These are phyloP conservation scores for Marchantia paleacea DNA, from an alignment of 225 moss, liverwort and hornwort genomes.

Conservation along the genomic window DNA sequence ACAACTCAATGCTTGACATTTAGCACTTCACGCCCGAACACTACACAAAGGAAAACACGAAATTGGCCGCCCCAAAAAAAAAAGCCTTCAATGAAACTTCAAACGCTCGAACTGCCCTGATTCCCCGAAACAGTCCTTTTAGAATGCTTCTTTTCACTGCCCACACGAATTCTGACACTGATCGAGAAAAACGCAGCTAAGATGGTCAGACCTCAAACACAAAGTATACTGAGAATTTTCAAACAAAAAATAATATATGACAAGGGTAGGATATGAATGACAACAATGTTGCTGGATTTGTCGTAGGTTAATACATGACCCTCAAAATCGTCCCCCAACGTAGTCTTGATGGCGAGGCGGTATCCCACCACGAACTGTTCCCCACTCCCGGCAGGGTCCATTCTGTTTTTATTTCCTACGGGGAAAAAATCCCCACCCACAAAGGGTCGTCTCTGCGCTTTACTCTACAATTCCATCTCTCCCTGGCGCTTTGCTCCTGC, in stretches of 20 bases:
- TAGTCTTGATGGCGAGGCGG: conserved; percentile 88
- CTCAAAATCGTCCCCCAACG: conserved; percentile 87
- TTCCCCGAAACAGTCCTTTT: neutral
- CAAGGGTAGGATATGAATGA: conserved; percentile 84
- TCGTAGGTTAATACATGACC: conserved; percentile 87
- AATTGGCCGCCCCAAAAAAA: neutral
- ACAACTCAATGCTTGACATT: neutral
- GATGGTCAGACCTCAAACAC: neutral
- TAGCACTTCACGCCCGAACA: neutral
- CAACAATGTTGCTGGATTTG: conserved; percentile 72
- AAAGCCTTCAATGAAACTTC: neutral
- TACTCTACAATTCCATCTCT: conserved; percentile 28
- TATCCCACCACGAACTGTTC: conserved; percentile 74
- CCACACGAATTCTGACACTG: neutral
- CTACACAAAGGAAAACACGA: neutral
- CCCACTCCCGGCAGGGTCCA: conserved; percentile 58
- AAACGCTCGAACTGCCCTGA: neutral
- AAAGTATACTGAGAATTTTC: neutral
- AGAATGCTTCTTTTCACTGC: neutral
- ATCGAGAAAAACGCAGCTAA: neutral
- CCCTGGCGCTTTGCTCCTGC: conserved; percentile 17
- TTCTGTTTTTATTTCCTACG: conserved; percentile 29
- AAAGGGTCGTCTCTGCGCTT: conserved; percentile 17
- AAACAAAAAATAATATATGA: neutral
- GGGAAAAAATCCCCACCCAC: conserved; percentile 23